Evolutionary conservation across 768 basidiomycete genomes (phyloP), one percentile per base, ranked within the genome.

Genomic region (Chalciporus chontae): DNA sequence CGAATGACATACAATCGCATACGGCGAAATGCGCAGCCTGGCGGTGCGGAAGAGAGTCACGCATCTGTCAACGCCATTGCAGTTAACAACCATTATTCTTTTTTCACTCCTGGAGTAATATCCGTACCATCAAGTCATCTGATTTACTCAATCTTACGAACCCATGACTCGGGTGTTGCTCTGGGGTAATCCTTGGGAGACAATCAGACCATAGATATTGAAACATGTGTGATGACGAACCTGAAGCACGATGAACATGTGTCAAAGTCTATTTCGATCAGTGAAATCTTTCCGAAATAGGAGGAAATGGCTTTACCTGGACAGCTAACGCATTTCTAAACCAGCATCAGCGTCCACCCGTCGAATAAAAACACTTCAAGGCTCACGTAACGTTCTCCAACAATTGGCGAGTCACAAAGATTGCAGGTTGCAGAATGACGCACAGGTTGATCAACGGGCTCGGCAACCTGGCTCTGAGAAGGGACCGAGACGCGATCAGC

Each of bases 121-220:
- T 27, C 65, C 78, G 59, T 57, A 85, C 85, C 59, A 85, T 75
- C 54, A 81, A 74, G 53, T 85, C 81, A 23, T 75, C 70, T 3
- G 73, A 68, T 10, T 74, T 76, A 34, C 59, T 60, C 18, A 94
- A 67, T 59, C 76, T 82, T 19, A 87, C 80, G 63, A 93, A 94
- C 2, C 80, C 69, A 59, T 94, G 91, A 18, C 60, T 52, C 4
- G 91, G 91, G 64, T 94, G 91, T 47, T 90, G 87, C 58, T 85
- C 81, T 17, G 65, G 50, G 0, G 80, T 83, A 45, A 90, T 89
- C 52, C 79, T 85, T 48, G 17, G 43, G 46, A 43, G 24, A 44
- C 8, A 10, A 32, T n/a, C 13, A 51, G 29, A 17, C 17, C 40
- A 13, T 3, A 24, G 13, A 37, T 32, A 9, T 34, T 5, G 11